These are phyloP conservation scores for Boletus reticuloceps DNA, from an alignment of 768 basidiomycete species.

Conservation along the genomic window DNA sequence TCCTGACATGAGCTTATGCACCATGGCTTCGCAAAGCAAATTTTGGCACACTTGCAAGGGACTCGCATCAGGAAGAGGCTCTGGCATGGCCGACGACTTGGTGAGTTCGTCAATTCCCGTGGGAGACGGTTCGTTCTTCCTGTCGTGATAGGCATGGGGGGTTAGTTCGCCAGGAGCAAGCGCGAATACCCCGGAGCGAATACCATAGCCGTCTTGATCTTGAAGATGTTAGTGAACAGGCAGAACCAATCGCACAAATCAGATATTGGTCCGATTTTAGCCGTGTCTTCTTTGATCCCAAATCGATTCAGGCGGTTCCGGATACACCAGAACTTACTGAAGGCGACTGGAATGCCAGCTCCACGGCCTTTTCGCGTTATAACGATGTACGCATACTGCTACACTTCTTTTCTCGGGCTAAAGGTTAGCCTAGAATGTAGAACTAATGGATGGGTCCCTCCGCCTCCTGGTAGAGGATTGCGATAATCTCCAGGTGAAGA, in stretches of 20 bases:
- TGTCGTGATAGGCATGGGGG: conserved; percentile 44
- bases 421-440: conserved; percentile 45
- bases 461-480: conserved; percentile 73
- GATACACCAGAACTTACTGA: conserved; percentile 49
- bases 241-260: conserved; percentile 23
- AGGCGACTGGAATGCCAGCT: conserved; percentile 56
- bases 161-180: conserved; percentile 50
- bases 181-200: conserved; percentile 48
- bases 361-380: conserved; percentile 50
- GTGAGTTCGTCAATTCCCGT: conserved; percentile 6
- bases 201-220: conserved; percentile 50
- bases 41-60: conserved; percentile 56
- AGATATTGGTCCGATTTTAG: conserved; percentile 54
- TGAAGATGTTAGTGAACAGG: conserved; percentile 14
- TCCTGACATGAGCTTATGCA: conserved; percentile 4
- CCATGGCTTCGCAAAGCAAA: conserved; percentile 43
- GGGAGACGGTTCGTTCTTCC: neutral
- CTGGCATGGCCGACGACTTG: conserved; percentile 16
- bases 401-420: neutral
- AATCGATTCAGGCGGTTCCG: conserved; percentile 62
- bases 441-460: conserved; percentile 67
- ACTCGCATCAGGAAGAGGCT: conserved; percentile 34
- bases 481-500: conserved; percentile 62
- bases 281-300: conserved; percentile 58
- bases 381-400: conserved; percentile 46